Evolutionary conservation across 1,284 basidiomycete genomes (phyloP).

Genomic region (Irpex sp.): DNA sequence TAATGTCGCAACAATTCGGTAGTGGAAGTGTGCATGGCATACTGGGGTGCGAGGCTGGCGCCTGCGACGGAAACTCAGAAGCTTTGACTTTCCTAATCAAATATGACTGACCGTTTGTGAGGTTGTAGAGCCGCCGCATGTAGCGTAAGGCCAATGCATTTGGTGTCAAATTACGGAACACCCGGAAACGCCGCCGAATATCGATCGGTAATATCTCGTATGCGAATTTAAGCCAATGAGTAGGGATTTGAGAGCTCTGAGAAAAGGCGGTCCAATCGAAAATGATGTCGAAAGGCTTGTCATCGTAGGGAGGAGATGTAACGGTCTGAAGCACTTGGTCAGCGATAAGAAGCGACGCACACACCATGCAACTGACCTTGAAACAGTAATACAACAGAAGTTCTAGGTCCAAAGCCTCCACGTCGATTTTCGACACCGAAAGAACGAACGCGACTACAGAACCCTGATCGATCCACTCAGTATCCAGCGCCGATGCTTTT

Average conservation of each 20-base stretch:
- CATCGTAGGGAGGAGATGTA: conserved; percentile 40
- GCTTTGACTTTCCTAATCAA: neutral
- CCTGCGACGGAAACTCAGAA: conserved; percentile 11
- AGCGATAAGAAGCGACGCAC: neutral
- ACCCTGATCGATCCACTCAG: neutral
- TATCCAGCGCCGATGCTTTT: no score
- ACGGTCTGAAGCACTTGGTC: conserved; percentile 28
- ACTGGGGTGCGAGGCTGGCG: conserved; percentile 15
- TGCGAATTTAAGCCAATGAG: conserved; percentile 79
- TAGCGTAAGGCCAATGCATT: conserved; percentile 74
- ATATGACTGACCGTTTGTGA: conserved; percentile 58
- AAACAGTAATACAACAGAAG: conserved; percentile 81
- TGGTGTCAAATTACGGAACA: conserved; percentile 74
- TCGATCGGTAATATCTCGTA: conserved; percentile 76
- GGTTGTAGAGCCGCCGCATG: conserved; percentile 70
- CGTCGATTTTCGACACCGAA: conserved; percentile 66
- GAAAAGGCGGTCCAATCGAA: conserved; percentile 83
- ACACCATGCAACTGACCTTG: conserved; percentile 44
- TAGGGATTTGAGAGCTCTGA: conserved; percentile 72
- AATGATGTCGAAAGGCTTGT: conserved; percentile 67
- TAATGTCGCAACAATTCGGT: conserved; percentile 54
- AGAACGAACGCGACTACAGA: conserved; percentile 54
- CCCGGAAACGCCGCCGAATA: conserved; percentile 53
- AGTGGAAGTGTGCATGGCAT: conserved; percentile 23
- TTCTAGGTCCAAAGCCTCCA: conserved; percentile 84